phyloP scores from a whole-genome alignment of 2,329 filamentous ascomycete genomes.

The Colletotrichum lini region DNA sequence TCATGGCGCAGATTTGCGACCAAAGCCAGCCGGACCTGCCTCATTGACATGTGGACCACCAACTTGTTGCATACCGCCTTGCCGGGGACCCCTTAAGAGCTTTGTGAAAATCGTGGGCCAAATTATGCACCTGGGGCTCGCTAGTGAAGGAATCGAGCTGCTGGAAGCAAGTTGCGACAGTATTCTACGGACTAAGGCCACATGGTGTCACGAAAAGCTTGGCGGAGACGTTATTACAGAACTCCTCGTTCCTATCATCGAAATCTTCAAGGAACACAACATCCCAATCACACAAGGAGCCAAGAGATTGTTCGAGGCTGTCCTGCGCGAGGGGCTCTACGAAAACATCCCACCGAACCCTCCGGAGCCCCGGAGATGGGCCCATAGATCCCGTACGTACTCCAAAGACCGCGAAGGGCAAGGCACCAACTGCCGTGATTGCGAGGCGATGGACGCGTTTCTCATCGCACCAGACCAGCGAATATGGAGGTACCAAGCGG shows the following conservation, averaged over 20 bases:
- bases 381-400: background rate
- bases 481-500: background rate
- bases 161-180: conserved; percentile 9
- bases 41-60: background rate
- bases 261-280: background rate
- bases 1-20: background rate
- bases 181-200: background rate
- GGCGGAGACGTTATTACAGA: background rate
- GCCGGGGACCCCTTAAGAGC: background rate
- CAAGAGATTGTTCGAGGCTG: background rate
- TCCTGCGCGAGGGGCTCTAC: background rate
- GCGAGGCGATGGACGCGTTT: background rate
- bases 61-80: background rate
- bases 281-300: background rate
- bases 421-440: background rate
- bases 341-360: background rate
- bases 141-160: background rate
- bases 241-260: background rate
- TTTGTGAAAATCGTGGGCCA: background rate
- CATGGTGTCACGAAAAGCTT: background rate
- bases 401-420: background rate
- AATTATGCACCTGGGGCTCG: background rate
- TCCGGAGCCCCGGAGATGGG: background rate
- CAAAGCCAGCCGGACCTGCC: background rate
- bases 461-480: conserved; percentile 5